Conservation (phyloP, 1,284 basidiomycete genomes). For the Leccinum angustisporum region DNA sequence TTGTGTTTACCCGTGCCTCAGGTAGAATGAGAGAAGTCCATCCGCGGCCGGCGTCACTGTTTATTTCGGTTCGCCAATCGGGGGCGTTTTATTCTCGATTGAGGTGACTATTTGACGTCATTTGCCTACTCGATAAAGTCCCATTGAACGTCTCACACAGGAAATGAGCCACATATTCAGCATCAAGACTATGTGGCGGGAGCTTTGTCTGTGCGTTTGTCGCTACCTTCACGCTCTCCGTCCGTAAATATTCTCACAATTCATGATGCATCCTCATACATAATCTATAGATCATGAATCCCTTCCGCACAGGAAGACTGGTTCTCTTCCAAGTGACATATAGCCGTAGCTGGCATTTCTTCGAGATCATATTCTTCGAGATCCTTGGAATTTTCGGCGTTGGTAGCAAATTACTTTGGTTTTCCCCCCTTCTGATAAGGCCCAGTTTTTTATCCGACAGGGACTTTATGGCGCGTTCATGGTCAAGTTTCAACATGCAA, state of each 20-base stretch:
- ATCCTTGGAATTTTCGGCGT: slow-evolving; percentile 96
- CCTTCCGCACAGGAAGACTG: slow-evolving; percentile 96
- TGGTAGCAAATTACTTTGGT: slow-evolving; percentile 28
- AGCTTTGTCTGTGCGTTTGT: slow-evolving; percentile 97
- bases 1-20: slow-evolving; percentile 33
- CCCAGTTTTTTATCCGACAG: slow-evolving; percentile 41
- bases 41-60: slow-evolving; percentile 98
- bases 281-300: slow-evolving; percentile 84
- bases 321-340: slow-evolving; percentile 99
- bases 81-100: slow-evolving; percentile 92
- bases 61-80: slow-evolving; percentile 96
- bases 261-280: slow-evolving; percentile 18
- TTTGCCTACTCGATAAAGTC: slow-evolving; percentile 1
- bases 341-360: slow-evolving; percentile 98
- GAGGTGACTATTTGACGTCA: slow-evolving; percentile 46
- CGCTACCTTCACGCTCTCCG: slow-evolving; percentile 93
- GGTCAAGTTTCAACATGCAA: slow-evolving; percentile 93
- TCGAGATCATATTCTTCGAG: slow-evolving; percentile 96
- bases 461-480: slow-evolving; percentile 97
- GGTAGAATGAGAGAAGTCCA: slow-evolving; percentile 95
- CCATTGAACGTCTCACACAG: slow-evolving; percentile 40
- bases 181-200: slow-evolving; percentile 96
- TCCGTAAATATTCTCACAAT: slow-evolving; percentile 43
- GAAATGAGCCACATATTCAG: slow-evolving; percentile 99
- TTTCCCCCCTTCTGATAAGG: background rate